phyloP scores from a whole-genome alignment of 169 alveolate genomes.

The Sarcocystis neurona region DNA sequence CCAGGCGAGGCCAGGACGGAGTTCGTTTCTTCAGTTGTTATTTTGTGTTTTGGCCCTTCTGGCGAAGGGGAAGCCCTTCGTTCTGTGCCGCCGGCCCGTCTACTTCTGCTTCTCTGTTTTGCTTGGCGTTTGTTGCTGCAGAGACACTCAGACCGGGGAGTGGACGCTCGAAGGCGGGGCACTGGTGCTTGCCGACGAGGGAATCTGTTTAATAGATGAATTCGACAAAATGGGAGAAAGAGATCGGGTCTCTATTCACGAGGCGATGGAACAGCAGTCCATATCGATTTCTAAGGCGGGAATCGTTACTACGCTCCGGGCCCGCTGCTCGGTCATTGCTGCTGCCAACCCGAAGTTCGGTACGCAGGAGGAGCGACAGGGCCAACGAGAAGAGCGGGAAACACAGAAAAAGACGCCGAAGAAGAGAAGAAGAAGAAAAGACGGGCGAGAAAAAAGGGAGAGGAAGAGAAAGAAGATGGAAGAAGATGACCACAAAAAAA shows the following conservation, averaged over 20 bases:
- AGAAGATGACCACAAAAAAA: too few species aligned
- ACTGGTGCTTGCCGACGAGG: slow-evolving; percentile 98
- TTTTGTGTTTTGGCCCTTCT: too few species aligned
- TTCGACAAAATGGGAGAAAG: slow-evolving; percentile 97
- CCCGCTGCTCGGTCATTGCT: slow-evolving; percentile 99
- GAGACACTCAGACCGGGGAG: slow-evolving; percentile 96
- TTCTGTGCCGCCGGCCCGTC: slow-evolving; percentile 87
- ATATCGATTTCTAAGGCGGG: slow-evolving; percentile 99
- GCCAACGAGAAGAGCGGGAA: too few species aligned
- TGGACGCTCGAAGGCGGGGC: slow-evolving; percentile 99
- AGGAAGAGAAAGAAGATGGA: too few species aligned
- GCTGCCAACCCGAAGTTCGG: slow-evolving; percentile 97
- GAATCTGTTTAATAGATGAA: slow-evolving; percentile 97
- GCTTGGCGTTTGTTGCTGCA: slow-evolving; percentile 66
- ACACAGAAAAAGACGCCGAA: too few species aligned
- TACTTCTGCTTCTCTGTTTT: background rate
- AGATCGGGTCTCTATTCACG: slow-evolving; percentile 98
- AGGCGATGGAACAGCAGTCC: slow-evolving; percentile 99
- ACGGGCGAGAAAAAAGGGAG: too few species aligned
- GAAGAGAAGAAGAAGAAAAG: too few species aligned
- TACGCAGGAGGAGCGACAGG: too few species aligned
- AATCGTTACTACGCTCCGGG: slow-evolving; percentile 94
- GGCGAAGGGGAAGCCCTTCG: too few species aligned
- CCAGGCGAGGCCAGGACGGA: too few species aligned
- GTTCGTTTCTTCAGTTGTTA: too few species aligned